phyloP scores from a whole-genome alignment of 2,329 filamentous ascomycete species.

The Nothophoma quercina region DNA sequence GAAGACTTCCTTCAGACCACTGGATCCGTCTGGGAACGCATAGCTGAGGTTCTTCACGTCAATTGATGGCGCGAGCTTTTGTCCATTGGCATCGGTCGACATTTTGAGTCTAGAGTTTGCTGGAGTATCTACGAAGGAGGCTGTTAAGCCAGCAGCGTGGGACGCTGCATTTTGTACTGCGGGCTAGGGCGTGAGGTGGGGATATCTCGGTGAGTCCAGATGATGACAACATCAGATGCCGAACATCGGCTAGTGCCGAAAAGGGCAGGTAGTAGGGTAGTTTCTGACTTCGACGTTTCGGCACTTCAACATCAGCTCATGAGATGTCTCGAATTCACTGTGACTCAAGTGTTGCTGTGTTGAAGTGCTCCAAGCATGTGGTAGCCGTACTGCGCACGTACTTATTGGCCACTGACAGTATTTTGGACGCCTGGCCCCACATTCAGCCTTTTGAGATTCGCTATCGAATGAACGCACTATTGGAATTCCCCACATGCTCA shows the following conservation, averaged over 20 bases:
- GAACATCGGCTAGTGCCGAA: conserved; percentile 11
- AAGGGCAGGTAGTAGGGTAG: conserved; percentile 4
- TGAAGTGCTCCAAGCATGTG: too few relatives aligned
- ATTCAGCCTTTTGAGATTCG: too few relatives aligned
- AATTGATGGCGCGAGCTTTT: conserved; percentile 65
- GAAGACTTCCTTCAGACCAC: conserved; percentile 76
- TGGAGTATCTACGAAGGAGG: not conserved
- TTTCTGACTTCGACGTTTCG: conserved; percentile 9
- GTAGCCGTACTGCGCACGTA: too few relatives aligned
- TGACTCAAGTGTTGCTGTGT: too few relatives aligned
- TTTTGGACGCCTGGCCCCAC: too few relatives aligned
- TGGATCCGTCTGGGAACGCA: conserved; percentile 83
- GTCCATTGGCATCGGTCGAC: conserved; percentile 26
- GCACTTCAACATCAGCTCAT: conserved; percentile 5
- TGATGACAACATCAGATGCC: conserved; percentile 18
- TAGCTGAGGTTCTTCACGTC: conserved; percentile 81
- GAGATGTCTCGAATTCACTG: too few relatives aligned
- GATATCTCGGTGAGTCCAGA: conserved; percentile 5
- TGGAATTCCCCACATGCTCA: too few relatives aligned
- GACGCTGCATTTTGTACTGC: conserved; percentile 14
- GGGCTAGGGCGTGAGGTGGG: conserved; percentile 9
- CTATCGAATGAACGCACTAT: too few relatives aligned
- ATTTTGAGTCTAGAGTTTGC: conserved; percentile 18
- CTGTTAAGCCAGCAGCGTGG: not conserved
- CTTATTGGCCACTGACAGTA: too few relatives aligned